Conservation (phyloP, 495 filamentous ascomycete genomes). For the Xylaria castorea region DNA sequence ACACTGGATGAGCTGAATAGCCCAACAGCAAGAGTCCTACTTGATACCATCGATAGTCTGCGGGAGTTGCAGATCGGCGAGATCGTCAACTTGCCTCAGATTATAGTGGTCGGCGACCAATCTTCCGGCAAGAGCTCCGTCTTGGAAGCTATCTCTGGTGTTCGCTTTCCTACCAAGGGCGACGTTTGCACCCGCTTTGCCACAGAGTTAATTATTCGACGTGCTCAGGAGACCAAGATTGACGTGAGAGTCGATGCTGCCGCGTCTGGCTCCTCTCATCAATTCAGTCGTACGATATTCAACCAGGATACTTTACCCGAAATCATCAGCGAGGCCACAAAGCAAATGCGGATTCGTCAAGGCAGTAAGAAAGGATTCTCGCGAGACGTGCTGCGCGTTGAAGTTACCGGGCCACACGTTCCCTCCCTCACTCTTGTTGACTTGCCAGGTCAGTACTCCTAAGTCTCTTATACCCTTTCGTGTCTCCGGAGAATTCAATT, state of each 20-base stretch:
- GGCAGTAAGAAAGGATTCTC: background rate
- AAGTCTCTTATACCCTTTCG: too few species aligned
- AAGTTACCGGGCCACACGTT: background rate
- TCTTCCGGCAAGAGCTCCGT: background rate
- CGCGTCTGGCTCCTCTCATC: background rate
- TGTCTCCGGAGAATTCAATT: too few species aligned
- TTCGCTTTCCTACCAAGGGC: background rate
- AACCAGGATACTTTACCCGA: background rate
- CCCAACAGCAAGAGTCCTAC: background rate
- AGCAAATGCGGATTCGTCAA: background rate
- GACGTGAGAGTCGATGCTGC: background rate
- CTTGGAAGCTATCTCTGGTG: background rate
- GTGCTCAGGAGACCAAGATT: background rate
- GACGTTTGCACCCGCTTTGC: background rate
- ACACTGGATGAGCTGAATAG: background rate
- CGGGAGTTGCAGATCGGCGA: background rate
- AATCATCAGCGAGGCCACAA: background rate
- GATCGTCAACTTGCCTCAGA: background rate
- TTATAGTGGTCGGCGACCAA: background rate
- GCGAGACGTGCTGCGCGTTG: background rate
- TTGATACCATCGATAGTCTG: background rate
- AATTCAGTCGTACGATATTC: background rate
- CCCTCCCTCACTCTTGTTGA: background rate
- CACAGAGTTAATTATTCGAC: background rate
- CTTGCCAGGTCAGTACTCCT: background rate